Percentiles rank a stretch among this genome's conserved stretches.
Conservation (phyloP, 805 yeast species). For the Zygosaccharomyces pseudorouxii region DNA sequence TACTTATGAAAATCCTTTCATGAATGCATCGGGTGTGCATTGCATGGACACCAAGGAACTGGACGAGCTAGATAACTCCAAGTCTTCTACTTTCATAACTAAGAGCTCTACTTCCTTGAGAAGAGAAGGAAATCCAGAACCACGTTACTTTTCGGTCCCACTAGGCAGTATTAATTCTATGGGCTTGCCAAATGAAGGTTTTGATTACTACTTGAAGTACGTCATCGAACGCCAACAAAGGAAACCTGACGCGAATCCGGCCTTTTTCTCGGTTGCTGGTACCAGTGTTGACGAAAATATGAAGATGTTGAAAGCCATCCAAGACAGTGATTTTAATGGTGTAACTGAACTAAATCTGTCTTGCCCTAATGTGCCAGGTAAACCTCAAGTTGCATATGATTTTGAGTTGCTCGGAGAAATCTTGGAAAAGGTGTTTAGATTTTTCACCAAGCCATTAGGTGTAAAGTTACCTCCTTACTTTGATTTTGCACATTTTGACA, state of each 20-base stretch:
- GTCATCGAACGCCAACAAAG: constrained; percentile 21
- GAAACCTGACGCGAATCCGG: constrained; percentile 16
- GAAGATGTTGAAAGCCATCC: constrained; percentile 22
- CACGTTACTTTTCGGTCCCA: constrained; percentile 31
- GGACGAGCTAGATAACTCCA: constrained; percentile 24
- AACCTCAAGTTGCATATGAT: constrained; percentile 34
- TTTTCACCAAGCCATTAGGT: constrained; percentile 32
- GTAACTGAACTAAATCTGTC: constrained; percentile 31
- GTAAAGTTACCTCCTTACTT: constrained; percentile 33
- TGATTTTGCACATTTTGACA: constrained; percentile 34
- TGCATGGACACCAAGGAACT: constrained; percentile 29
- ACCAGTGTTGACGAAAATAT: constrained; percentile 31
- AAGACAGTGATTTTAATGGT: constrained; percentile 28
- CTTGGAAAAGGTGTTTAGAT: constrained; percentile 24
- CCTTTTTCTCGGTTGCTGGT: constrained; percentile 32
- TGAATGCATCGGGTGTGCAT: constrained; percentile 35
- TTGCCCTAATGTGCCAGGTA: constrained; percentile 36
- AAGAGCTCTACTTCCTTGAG: constrained; percentile 27
- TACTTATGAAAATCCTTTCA: constrained; percentile 28
- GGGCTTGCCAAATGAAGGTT: constrained; percentile 33
- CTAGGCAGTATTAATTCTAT: constrained; percentile 34
- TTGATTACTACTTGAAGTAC: constrained; percentile 29
- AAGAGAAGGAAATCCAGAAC: constrained; percentile 32
- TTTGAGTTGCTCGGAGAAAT: constrained; percentile 27
- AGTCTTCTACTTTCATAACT: constrained; percentile 31